Percentiles rank a stretch among this genome's conserved stretches.
Conservation (phyloP, 2,329 filamentous ascomycete genomes). For the Pseudogymnoascus sp. region DNA sequence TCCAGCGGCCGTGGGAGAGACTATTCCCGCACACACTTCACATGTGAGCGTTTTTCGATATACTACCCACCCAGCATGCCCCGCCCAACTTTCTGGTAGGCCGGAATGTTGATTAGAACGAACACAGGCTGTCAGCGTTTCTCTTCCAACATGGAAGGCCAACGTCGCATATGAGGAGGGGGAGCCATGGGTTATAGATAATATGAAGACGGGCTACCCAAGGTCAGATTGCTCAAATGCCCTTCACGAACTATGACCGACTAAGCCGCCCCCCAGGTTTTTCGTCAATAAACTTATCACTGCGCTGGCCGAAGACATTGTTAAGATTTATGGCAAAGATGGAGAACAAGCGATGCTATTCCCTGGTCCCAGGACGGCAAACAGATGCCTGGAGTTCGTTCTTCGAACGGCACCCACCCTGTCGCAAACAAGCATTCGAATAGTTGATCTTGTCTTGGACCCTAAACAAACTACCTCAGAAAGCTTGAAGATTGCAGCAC, state of each 20-base stretch:
- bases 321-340: constrained; percentile 51
- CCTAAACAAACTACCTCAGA: constrained; percentile 43
- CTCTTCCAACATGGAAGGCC: constrained; percentile 82
- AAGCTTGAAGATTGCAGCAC: constrained; percentile 46
- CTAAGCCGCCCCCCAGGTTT: constrained; percentile 51
- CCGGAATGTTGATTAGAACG: constrained; percentile 7
- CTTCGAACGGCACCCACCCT: constrained; percentile 47
- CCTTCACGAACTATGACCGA: constrained; percentile 13
- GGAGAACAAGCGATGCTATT: constrained; percentile 73
- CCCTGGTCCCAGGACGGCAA: constrained; percentile 61
- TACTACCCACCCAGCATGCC: constrained; percentile 14
- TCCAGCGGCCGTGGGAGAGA: constrained; percentile 28
- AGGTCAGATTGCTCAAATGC: constrained; percentile 42
- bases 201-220: constrained; percentile 87
- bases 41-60: constrained; percentile 25
- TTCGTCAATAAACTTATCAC: constrained; percentile 82
- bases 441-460: constrained; percentile 58
- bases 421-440: constrained; percentile 39
- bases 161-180: constrained; percentile 95
- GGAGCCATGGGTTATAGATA: constrained; percentile 72
- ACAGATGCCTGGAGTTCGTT: constrained; percentile 68
- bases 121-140: constrained; percentile 82
- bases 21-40: constrained; percentile 28
- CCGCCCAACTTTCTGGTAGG: constrained; percentile 1
- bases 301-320: constrained; percentile 61